Evolutionary conservation across 345 rosid genomes (phyloP).

Genomic region (Turritis glabra): DNA sequence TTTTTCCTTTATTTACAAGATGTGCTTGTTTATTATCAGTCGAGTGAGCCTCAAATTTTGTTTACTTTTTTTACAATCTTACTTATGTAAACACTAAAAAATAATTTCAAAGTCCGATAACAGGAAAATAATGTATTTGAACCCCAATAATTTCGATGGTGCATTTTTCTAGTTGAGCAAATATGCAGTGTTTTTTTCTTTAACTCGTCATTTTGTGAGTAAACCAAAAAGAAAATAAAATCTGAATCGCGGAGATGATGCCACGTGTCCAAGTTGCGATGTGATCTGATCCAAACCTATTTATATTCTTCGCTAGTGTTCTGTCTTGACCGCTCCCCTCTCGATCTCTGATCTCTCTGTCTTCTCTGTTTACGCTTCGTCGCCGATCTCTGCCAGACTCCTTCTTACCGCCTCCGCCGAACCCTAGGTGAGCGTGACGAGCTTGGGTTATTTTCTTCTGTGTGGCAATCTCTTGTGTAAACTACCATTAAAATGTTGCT

Average conservation of each 20-base stretch:
- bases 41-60: too few relatives aligned
- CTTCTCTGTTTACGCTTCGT: constrained; percentile 32
- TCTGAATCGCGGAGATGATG: constrained; percentile 38
- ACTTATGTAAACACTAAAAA: too few relatives aligned
- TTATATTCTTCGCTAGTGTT: constrained; percentile 81
- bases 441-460: neutral
- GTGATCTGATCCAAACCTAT: constrained; percentile 98
- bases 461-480: neutral
- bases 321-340: constrained; percentile 56
- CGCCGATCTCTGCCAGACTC: constrained; percentile 33
- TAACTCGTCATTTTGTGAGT: too few relatives aligned
- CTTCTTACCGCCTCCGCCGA: constrained; percentile 13
- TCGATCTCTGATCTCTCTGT: constrained; percentile 27
- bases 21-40: too few relatives aligned
- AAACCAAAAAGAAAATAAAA: neutral
- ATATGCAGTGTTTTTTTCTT: too few relatives aligned
- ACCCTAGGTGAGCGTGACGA: constrained; percentile 29
- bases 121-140: too few relatives aligned
- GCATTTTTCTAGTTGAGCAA: too few relatives aligned
- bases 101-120: too few relatives aligned
- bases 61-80: too few relatives aligned
- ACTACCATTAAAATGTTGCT: neutral
- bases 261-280: constrained; percentile 59
- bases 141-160: too few relatives aligned
- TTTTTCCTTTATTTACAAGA: too few relatives aligned